Evolutionary conservation across 768 basidiomycete species (phyloP).

Genomic region (Hygrocybe punicea): DNA sequence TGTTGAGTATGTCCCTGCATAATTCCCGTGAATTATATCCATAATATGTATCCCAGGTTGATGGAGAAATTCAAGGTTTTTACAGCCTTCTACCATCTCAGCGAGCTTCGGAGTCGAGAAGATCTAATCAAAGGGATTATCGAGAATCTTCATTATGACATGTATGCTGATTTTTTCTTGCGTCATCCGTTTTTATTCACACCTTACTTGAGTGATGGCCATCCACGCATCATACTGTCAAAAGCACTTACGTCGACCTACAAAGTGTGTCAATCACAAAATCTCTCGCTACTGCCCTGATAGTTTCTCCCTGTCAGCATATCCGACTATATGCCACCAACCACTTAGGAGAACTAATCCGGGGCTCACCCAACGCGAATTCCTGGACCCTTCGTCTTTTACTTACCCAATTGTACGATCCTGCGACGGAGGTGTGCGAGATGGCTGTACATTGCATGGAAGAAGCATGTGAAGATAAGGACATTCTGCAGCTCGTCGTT

Average conservation of each 20-base stretch:
- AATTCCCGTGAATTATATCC: neutral
- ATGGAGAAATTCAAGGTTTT: constrained; percentile 91
- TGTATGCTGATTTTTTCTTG: constrained; percentile 47
- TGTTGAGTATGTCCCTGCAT: constrained; percentile 58
- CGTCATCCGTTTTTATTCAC: constrained; percentile 7
- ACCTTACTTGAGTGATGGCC: constrained; percentile 70
- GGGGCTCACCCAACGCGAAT: constrained; percentile 57
- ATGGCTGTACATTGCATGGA: constrained; percentile 86
- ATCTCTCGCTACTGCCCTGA: neutral
- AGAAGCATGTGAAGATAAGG: constrained; percentile 81
- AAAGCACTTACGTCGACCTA: constrained; percentile 94
- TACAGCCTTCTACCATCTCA: constrained; percentile 93
- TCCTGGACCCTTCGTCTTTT: constrained; percentile 90
- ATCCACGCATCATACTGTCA: constrained; percentile 87
- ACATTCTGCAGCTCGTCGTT: constrained; percentile 84
- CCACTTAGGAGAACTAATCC: constrained; percentile 80
- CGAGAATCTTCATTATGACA: constrained; percentile 86
- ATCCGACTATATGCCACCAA: constrained; percentile 85
- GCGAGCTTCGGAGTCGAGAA: constrained; percentile 85
- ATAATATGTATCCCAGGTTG: constrained; percentile 47
- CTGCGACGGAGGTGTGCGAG: constrained; percentile 84
- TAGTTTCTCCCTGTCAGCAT: constrained; percentile 48
- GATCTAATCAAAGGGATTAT: constrained; percentile 90
- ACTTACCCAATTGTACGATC: constrained; percentile 94
- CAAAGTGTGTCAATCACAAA: constrained; percentile 47